Evolutionary conservation across 305 asterid species (phyloP).

Genomic region (Ilex paraguariensis): DNA sequence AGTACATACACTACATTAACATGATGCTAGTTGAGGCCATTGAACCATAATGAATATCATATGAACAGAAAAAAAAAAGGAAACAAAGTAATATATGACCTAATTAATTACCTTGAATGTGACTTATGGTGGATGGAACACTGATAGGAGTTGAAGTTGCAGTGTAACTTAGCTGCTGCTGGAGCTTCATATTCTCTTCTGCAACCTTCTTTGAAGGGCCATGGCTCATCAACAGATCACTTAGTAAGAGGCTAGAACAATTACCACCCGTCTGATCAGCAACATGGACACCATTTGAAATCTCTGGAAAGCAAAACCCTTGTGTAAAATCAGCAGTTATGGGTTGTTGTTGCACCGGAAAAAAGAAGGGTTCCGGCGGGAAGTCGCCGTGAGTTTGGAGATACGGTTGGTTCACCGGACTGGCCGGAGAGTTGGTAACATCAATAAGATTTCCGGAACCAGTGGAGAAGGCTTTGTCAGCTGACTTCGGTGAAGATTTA

Average conservation of each 20-base stretch:
- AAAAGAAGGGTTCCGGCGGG: slow-evolving; percentile 41
- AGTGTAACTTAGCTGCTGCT: slow-evolving; percentile 19
- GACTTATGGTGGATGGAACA: slow-evolving; percentile 27
- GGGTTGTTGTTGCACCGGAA: slow-evolving; percentile 32
- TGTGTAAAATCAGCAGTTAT: slow-evolving; percentile 13
- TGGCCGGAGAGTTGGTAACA: slow-evolving; percentile 31
- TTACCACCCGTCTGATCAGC: background rate
- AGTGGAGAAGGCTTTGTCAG: slow-evolving; percentile 20
- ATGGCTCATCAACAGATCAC: slow-evolving; percentile 23
- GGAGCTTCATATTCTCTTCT: slow-evolving; percentile 21
- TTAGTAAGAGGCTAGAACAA: slow-evolving; percentile 16
- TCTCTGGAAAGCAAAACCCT: slow-evolving; percentile 22
- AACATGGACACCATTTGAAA: slow-evolving; percentile 1
- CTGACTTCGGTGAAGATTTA: slow-evolving; percentile 30
- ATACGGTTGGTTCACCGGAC: slow-evolving; percentile 60
- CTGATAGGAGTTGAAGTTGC: slow-evolving; percentile 12
- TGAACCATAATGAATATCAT: too few species aligned
- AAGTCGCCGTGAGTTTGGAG: slow-evolving; percentile 30
- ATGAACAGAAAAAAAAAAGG: too few species aligned
- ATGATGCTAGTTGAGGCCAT: too few species aligned
- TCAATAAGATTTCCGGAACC: slow-evolving; percentile 18
- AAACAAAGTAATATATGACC: too few species aligned
- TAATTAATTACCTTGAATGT: slow-evolving; percentile 45
- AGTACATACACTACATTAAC: too few species aligned
- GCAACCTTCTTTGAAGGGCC: slow-evolving; percentile 13